Conservation (phyloP, 495 filamentous ascomycete species). For the Oidiodendron maius region DNA sequence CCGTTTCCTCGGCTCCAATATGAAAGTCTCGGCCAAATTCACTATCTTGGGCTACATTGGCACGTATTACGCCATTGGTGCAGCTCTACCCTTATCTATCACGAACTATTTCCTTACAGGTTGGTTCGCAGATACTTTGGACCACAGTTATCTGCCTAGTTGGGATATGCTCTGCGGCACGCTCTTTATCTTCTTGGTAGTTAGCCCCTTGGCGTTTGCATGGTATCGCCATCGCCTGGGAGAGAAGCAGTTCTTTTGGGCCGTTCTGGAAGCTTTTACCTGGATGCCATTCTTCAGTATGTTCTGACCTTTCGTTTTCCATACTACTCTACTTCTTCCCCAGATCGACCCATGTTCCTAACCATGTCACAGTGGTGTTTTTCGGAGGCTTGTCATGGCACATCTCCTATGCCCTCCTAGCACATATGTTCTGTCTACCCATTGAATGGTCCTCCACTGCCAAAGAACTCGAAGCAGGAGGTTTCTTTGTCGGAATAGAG, state of each 20-base stretch:
- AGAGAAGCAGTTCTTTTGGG: slow-evolving; percentile 10
- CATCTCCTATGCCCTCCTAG: slow-evolving; percentile 52
- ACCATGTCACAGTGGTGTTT: slow-evolving; percentile 47
- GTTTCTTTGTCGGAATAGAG: slow-evolving; percentile 54
- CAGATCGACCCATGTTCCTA: not conserved
- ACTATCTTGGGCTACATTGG: slow-evolving; percentile 72
- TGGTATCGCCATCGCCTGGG: slow-evolving; percentile 17
- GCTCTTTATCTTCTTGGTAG: too few species aligned
- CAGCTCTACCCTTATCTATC: slow-evolving; percentile 59
- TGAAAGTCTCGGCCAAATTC: slow-evolving; percentile 58
- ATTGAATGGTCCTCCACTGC: slow-evolving; percentile 58
- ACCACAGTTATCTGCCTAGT: slow-evolving; percentile 45
- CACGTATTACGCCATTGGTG: slow-evolving; percentile 68
- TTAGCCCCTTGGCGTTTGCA: slow-evolving; percentile 16
- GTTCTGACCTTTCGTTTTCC: slow-evolving; percentile 34
- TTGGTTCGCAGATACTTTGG: slow-evolving; percentile 42
- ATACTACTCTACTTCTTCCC: slow-evolving; percentile 11
- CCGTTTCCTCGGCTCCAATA: slow-evolving; percentile 50
- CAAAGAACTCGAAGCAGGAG: slow-evolving; percentile 49
- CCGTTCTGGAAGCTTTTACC: slow-evolving; percentile 42
- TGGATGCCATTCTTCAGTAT: slow-evolving; percentile 3
- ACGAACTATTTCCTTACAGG: slow-evolving; percentile 55
- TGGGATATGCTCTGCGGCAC: slow-evolving; percentile 41
- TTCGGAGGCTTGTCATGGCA: slow-evolving; percentile 62
- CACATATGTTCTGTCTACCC: slow-evolving; percentile 56